phyloP scores from a whole-genome alignment of 139 green algal species.

The Chlorella ohadii region DNA sequence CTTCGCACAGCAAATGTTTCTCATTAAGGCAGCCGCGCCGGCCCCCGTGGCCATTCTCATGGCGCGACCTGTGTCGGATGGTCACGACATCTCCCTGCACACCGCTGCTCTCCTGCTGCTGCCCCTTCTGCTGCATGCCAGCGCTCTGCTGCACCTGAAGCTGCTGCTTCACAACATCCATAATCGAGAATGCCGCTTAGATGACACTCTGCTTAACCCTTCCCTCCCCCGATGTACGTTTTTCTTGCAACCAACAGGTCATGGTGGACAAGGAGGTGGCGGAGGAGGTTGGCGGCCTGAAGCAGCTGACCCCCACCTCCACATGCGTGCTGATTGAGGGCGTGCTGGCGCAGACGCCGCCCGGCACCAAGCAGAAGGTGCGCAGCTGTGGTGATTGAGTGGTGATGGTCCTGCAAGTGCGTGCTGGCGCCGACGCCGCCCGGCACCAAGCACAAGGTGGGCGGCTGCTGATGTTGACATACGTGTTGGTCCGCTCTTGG shows the following conservation, averaged over 20 bases:
- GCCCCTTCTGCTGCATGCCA: no score
- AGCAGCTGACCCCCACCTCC: slow-evolving; percentile 78
- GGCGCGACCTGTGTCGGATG: slow-evolving; percentile 43
- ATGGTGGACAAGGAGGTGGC: slow-evolving; percentile 86
- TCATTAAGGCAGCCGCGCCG: slow-evolving; percentile 37
- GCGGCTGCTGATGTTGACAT: no score
- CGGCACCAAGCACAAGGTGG: no score
- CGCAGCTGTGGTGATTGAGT: background rate
- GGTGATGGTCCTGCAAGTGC: background rate
- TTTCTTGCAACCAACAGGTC: slow-evolving; percentile 55
- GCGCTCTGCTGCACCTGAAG: background rate
- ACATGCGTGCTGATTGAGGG: slow-evolving; percentile 92
- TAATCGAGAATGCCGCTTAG: no score
- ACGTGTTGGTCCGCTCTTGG: no score
- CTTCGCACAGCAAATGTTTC: slow-evolving; percentile 42
- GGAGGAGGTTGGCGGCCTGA: slow-evolving; percentile 72
- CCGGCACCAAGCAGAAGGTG: slow-evolving; percentile 86
- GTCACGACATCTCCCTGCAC: slow-evolving; percentile 28
- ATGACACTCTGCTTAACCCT: no score
- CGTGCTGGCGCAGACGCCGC: slow-evolving; percentile 80
- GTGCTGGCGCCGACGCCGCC: no score
- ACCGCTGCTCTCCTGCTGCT: background rate
- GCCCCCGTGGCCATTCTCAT: background rate
- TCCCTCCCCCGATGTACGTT: background rate
- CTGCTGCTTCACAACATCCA: no score